Evolutionary conservation across 495 filamentous ascomycete species (phyloP), one percentile per base, ranked within the genome.

Genomic region (Penicillium bialowiezense): DNA sequence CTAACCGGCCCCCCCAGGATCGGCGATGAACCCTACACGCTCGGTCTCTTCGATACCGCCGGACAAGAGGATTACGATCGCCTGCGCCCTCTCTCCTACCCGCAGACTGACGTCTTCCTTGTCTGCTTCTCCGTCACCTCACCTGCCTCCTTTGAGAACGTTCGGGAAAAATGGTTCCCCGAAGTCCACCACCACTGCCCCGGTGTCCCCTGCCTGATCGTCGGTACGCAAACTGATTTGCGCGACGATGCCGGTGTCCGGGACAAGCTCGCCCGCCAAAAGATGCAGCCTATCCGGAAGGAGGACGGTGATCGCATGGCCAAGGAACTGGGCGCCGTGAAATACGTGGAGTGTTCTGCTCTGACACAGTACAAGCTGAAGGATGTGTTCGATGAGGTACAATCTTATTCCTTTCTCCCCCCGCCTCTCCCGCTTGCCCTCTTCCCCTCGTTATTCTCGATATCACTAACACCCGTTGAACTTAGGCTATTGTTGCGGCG

Each of bases 31-130:
- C 93, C 93, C 19, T 97, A 98, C 63, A 98, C 93, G 8, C 81
- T 98, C 32, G 93, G 93, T 24, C 81, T 98, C 7, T 98, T 98
- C 64, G 93, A 98, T 84, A 98, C 93, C 24, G 93, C 93, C 41
- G 93, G 93, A 59, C 93, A 98, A 77, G 93, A 98, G 76, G 93
- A 98, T 84, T 97, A 98, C 69, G 93, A 98, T 72, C 89, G 93
- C 49, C 84, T 98, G 34, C 89, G 93, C 31, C 93, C 93, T 13
- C 80, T 97, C 48, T 97, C 93, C 42, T 98, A 98, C 62, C 93
- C 93, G 0, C 93, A 98, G 72, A 98, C 93, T 55, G 93, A 98
- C 66, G 93, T 98, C 41, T 98, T 98, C 73, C 83, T 98, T 33
- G 91, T 98, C 56, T 98, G 93, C 74, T 98, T 98, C 71, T 95